Conservation (phyloP, 257 asterid genomes). For the Nicotiana undulata region DNA sequence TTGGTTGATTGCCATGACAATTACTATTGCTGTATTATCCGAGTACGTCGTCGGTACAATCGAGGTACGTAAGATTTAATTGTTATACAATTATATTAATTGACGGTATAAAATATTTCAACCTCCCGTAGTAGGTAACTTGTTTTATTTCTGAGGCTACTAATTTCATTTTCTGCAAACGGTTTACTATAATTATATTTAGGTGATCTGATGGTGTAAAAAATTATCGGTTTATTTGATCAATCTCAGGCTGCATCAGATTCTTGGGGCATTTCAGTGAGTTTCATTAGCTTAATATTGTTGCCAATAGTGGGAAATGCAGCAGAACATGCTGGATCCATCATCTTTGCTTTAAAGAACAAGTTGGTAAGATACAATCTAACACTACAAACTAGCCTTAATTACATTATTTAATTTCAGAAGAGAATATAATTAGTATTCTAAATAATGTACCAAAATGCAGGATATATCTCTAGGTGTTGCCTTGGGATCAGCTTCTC, state of each 20-base stretch:
- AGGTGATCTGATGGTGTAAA: too few relatives aligned
- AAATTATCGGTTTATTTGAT: not conserved
- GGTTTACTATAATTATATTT: too few relatives aligned
- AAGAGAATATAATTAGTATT: too few relatives aligned
- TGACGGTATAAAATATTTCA: too few relatives aligned
- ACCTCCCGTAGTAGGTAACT: too few relatives aligned
- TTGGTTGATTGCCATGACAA: slow-evolving; percentile 35
- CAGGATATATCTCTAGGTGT: slow-evolving; percentile 44
- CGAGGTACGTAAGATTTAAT: slow-evolving; percentile 25
- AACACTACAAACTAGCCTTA: not conserved
- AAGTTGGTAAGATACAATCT: slow-evolving; percentile 24
- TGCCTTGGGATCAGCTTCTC: slow-evolving; percentile 41
- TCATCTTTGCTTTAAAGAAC: slow-evolving; percentile 40
- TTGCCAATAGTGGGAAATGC: slow-evolving; percentile 48
- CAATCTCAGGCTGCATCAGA: slow-evolving; percentile 30
- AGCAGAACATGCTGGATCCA: slow-evolving; percentile 42
- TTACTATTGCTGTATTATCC: slow-evolving; percentile 24
- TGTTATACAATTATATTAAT: too few relatives aligned
- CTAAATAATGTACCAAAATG: not conserved
- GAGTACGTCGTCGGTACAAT: slow-evolving; percentile 43
- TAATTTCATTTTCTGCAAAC: too few relatives aligned
- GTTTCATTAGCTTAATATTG: slow-evolving; percentile 39
- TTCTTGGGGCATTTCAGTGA: slow-evolving; percentile 41
- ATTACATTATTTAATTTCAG: not conserved
- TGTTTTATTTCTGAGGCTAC: too few relatives aligned